These are phyloP conservation scores for Trichoderma sp. DNA, from an alignment of 2,329 filamentous ascomycete genomes.

Conservation along the genomic window DNA sequence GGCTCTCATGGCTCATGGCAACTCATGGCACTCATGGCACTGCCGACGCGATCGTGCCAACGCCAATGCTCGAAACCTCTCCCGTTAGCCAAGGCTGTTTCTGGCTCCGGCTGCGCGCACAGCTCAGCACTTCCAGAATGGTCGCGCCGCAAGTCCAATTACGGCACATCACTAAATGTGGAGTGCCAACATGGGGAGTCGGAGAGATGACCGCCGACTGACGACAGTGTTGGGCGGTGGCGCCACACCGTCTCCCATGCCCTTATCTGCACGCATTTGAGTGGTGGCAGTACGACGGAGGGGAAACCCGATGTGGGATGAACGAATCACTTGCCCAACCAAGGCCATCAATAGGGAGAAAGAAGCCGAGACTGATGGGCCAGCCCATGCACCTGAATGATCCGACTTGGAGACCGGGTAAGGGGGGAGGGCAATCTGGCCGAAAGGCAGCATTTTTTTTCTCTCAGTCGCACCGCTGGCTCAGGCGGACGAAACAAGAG, in stretches of 20 bases:
- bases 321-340: neutral
- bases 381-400: neutral
- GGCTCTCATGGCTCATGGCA: neutral
- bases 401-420: neutral
- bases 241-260: slow-evolving; percentile 4
- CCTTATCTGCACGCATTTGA: neutral
- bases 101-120: neutral
- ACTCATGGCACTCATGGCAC: neutral
- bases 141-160: neutral
- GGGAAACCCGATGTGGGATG: slow-evolving; percentile 3
- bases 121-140: neutral
- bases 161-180: slow-evolving; percentile 2
- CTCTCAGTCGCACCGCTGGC: neutral
- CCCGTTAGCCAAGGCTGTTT: neutral
- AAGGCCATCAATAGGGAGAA: neutral
- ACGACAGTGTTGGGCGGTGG: slow-evolving; percentile 3
- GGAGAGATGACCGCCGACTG: slow-evolving; percentile 9
- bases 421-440: slow-evolving; percentile 6
- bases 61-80: neutral
- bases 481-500: slow-evolving; percentile 18
- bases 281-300: neutral
- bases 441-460: neutral
- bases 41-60: slow-evolving; percentile 12
- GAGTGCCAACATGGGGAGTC: neutral
- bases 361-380: neutral